phyloP scores from a whole-genome alignment of 257 asterid species.

The Henckelia pumila region DNA sequence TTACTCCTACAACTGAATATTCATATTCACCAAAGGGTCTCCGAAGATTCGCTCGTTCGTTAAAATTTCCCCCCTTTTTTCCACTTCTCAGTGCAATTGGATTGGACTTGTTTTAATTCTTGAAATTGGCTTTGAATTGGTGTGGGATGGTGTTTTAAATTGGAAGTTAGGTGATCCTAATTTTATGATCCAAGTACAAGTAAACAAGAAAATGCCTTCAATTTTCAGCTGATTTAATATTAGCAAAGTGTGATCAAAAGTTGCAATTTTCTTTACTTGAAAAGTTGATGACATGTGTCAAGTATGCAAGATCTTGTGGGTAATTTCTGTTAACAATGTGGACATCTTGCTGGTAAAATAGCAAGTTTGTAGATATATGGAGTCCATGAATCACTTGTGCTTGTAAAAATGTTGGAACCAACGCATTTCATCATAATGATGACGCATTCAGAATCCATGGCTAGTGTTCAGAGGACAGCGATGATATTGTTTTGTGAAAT shows the following conservation, averaged over 20 bases:
- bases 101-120: not conserved
- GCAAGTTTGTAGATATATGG: not conserved
- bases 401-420: not conserved
- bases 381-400: not conserved
- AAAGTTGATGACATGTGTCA: not conserved
- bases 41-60: not conserved
- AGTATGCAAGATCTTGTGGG: not conserved
- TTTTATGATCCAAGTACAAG: not conserved
- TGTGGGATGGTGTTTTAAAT: not conserved
- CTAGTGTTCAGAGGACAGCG: no score
- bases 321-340: not conserved
- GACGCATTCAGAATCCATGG: not conserved
- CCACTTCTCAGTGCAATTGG: not conserved
- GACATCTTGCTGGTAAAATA: not conserved
- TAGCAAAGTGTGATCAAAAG: not conserved
- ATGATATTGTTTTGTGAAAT: not conserved
- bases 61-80: not conserved
- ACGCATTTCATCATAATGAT: not conserved
- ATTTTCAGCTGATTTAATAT: not conserved
- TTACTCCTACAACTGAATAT: not conserved
- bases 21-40: constrained; percentile 18
- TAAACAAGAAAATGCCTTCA: not conserved
- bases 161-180: not conserved
- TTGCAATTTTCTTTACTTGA: no score
- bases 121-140: not conserved